A percentile compares a stretch with the other conserved stretches of the same genome.
Evolutionary conservation across 306 rosid genomes (phyloP).

Genomic region (Crataegus laevigata): DNA sequence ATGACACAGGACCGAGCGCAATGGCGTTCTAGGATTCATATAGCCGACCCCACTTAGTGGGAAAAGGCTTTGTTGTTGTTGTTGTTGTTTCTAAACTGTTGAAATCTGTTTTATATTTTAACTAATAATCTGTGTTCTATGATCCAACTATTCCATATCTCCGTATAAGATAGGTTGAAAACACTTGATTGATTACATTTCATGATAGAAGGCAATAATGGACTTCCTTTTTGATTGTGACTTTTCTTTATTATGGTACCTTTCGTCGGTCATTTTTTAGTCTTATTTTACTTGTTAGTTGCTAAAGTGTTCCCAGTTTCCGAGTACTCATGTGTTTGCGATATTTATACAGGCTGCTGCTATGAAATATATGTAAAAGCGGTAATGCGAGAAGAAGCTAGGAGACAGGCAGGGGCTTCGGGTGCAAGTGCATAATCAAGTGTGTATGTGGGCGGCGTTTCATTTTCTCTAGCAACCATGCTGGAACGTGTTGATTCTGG

Average conservation of each 20-base stretch:
- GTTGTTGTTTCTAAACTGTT: too few relatives aligned
- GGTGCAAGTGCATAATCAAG: constrained; percentile 20
- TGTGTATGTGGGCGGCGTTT: constrained; percentile 16
- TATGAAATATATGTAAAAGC: constrained; percentile 71
- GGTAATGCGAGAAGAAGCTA: constrained; percentile 46
- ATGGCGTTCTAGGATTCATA: too few relatives aligned
- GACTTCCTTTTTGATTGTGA: neutral
- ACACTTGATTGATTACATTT: neutral
- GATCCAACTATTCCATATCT: neutral
- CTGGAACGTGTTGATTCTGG: neutral
- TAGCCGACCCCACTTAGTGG: too few relatives aligned
- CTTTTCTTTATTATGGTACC: neutral
- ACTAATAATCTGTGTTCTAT: neutral
- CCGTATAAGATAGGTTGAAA: neutral
- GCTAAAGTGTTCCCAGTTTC: neutral
- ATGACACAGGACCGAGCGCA: too few relatives aligned
- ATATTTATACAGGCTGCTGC: constrained; percentile 55
- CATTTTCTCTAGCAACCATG: constrained; percentile 8
- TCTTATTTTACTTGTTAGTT: neutral
- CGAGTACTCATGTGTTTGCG: constrained; percentile 14
- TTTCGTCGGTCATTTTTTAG: neutral
- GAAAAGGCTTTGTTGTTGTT: too few relatives aligned
- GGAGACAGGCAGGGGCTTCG: constrained; percentile 20
- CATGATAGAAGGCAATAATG: neutral
- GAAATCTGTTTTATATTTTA: neutral